Percentiles rank a stretch among this genome's conserved stretches.
Evolutionary conservation across 805 yeast genomes (phyloP).

Genomic region (Teunomyces funiuensis): DNA sequence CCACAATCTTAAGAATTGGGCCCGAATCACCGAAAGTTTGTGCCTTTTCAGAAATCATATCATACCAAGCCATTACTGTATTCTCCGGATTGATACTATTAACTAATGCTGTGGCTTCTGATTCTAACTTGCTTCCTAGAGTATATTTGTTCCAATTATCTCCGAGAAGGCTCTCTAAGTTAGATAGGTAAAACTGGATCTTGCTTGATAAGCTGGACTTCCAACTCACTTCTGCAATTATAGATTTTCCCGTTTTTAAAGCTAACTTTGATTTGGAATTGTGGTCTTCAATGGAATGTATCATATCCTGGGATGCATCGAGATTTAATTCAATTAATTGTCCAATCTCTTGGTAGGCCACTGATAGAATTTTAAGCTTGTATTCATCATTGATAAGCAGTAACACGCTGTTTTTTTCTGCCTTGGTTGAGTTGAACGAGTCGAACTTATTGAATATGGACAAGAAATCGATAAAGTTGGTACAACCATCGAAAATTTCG

Average conservation of each 20-base stretch:
- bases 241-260: not conserved
- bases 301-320: not conserved
- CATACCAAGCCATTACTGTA: slow-evolving; percentile 52
- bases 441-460: slow-evolving; percentile 24
- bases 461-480: slow-evolving; percentile 26
- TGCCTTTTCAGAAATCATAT: slow-evolving; percentile 1
- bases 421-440: slow-evolving; percentile 5
- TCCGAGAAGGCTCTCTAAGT: slow-evolving; percentile 30
- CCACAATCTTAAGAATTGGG: slow-evolving; percentile 9
- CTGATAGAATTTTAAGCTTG: slow-evolving; percentile 30
- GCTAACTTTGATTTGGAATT: not conserved
- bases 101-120: slow-evolving; percentile 47
- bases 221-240: slow-evolving; percentile 6
- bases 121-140: slow-evolving; percentile 57
- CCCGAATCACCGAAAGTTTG: slow-evolving; percentile 10
- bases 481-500: slow-evolving; percentile 24
- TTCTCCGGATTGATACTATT: slow-evolving; percentile 44
- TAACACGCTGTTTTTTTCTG: slow-evolving; percentile 15
- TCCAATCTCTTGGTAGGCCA: slow-evolving; percentile 28
- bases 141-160: slow-evolving; percentile 38
- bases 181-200: slow-evolving; percentile 21
- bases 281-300: not conserved
- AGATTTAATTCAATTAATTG: slow-evolving; percentile 14
- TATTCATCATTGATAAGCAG: slow-evolving; percentile 36
- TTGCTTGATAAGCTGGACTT: slow-evolving; percentile 19